These are phyloP conservation scores for Amanita fuliginea DNA, from an alignment of 768 basidiomycete species.

Conservation along the genomic window DNA sequence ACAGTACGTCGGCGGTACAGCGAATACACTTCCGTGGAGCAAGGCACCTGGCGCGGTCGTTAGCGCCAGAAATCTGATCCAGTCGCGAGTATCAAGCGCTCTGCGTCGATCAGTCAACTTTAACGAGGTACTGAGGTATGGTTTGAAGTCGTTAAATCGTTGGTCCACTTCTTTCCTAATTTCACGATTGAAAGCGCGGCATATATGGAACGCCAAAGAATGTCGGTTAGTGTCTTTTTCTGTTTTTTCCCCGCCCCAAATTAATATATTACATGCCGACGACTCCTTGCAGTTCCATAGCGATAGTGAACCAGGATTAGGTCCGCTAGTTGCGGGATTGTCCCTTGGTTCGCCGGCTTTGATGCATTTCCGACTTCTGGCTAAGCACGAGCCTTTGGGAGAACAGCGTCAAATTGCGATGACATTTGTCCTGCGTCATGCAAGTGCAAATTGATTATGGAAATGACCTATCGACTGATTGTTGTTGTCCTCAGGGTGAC, in stretches of 20 bases:
- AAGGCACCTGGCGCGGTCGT: slow-evolving; percentile 47
- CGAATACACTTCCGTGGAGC: slow-evolving; percentile 57
- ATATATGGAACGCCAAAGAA: slow-evolving; percentile 79
- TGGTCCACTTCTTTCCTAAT: neutral
- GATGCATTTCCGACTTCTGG: slow-evolving; percentile 64
- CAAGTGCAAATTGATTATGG: slow-evolving; percentile 17
- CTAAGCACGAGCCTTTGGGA: slow-evolving; percentile 22
- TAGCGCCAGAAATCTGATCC: slow-evolving; percentile 48
- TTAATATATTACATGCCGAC: neutral
- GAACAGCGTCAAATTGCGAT: slow-evolving; percentile 28
- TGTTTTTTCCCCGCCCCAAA: no score
- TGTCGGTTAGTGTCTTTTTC: slow-evolving; percentile 44
- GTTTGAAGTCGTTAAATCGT: neutral
- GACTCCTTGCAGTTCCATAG: slow-evolving; percentile 53
- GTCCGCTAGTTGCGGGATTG: slow-evolving; percentile 62
- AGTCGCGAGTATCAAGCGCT: slow-evolving; percentile 38
- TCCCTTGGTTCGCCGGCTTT: slow-evolving; percentile 68
- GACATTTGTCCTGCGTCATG: slow-evolving; percentile 56
- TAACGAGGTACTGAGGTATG: slow-evolving; percentile 64
- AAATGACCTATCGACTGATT: neutral
- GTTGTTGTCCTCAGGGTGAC: slow-evolving; percentile 43
- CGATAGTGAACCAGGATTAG: slow-evolving; percentile 65
- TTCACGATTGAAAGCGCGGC: slow-evolving; percentile 38
- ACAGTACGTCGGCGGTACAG: slow-evolving; percentile 72
- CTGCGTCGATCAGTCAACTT: slow-evolving; percentile 32